Evolutionary conservation across 2,329 filamentous ascomycete species (phyloP), one percentile per base, ranked within the genome.

Genomic region (Pyrenochaeta sp.): DNA sequence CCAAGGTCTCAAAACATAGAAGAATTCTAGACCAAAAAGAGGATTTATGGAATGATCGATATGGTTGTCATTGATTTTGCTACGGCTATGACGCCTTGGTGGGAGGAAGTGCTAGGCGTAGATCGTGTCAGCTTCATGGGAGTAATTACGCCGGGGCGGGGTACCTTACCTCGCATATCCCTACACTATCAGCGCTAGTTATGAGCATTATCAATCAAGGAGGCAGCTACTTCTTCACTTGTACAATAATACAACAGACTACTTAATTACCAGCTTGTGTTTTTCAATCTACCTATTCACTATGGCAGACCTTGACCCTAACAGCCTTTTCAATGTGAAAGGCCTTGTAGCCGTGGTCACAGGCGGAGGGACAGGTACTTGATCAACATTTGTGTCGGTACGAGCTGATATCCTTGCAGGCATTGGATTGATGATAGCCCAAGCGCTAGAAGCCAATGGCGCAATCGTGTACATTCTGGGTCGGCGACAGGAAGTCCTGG

Each of bases 391-490:
- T n/a, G n/a, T n/a, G n/a, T n/a, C n/a, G n/a, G n/a, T n/a, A n/a
- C n/a, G 17, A 17, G 2, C 30, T 29, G 3, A 40, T 37, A 12
- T 14, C 12, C 18, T 11, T 36, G 11, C 10, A 58, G 59, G 58
- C 9, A 66, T 66, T 21, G 63, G 63, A 7, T 37, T 58, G 14
- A 66, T 64, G 59, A 51, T 64, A 29, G 56, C 61, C 4, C 58
- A 60, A 53, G 52, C 64, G 5, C 56, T 64, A 2, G 64, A 61
- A 23, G 44, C 51, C 18, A 65, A 67, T 31, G 60, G 56, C 23
- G 51, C 51, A n/a, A 61, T 58, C 42, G 62, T 67, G 15, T 66
- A 65, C 36, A 61, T 66, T 27, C 45, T 67, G 2, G 64, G 64
- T 15, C 53, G 60, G 17, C 56, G 60, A 31, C 29, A 49, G n/a